These are phyloP conservation scores for Colletotrichum caudatum DNA, from an alignment of 2,329 filamentous ascomycete species.

Conservation along the genomic window DNA sequence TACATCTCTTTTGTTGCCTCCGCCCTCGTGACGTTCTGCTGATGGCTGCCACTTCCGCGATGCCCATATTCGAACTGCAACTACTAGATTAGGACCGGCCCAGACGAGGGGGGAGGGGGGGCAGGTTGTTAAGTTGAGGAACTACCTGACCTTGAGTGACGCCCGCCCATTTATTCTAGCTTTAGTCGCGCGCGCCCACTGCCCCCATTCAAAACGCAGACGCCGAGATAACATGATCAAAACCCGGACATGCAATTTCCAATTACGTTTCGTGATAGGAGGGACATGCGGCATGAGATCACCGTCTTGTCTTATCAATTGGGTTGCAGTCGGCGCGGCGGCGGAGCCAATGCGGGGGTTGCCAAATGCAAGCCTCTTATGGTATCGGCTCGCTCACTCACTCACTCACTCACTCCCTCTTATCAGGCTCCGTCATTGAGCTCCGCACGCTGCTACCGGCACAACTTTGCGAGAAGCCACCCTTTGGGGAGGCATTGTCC, in stretches of 20 bases:
- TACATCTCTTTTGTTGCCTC: too few relatives aligned
- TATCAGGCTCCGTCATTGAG: constrained; percentile 33
- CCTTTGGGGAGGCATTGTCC: not conserved
- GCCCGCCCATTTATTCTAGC: not conserved
- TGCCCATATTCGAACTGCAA: not conserved
- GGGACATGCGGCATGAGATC: constrained; percentile 40
- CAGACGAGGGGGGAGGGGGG: not conserved
- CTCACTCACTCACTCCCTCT: constrained; percentile 32
- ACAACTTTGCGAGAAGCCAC: constrained; percentile 1
- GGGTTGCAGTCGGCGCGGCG: constrained; percentile 29
- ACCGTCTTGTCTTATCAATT: constrained; percentile 40
- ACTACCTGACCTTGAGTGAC: not conserved
- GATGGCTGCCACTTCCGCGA: not conserved
- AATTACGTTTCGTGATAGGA: constrained; percentile 42
- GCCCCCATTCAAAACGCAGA: constrained; percentile 4
- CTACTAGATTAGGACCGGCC: not conserved
- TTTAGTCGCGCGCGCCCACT: too few relatives aligned
- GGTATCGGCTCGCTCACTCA: constrained; percentile 21
- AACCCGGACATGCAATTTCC: constrained; percentile 12
- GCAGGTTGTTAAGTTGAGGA: not conserved
- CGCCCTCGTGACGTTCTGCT: not conserved
- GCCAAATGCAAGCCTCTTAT: constrained; percentile 23
- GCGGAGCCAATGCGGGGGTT: constrained; percentile 35
- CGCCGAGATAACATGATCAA: constrained; percentile 34
- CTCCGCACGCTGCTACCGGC: constrained; percentile 24